These are phyloP conservation scores for Blastobotrys terrestris DNA, from an alignment of 805 yeast genomes.

Conservation along the genomic window DNA sequence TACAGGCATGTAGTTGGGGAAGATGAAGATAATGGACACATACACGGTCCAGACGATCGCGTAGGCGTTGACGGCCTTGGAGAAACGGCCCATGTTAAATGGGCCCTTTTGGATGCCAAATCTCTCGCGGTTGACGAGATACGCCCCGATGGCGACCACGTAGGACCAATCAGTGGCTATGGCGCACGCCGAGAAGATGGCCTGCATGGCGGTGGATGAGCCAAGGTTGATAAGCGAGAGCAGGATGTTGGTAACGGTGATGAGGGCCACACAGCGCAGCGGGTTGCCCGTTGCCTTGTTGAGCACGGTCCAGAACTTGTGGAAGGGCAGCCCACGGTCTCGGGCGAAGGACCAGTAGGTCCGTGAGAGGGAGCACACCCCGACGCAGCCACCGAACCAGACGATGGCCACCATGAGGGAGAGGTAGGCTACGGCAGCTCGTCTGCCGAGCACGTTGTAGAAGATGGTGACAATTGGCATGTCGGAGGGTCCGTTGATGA, in stretches of 20 bases:
- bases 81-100: constrained; percentile 8
- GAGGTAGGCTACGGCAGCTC: constrained; percentile 8
- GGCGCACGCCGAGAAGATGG: constrained; percentile 53
- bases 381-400: constrained; percentile 57
- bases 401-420: constrained; percentile 57
- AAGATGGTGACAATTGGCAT: constrained; percentile 67
- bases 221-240: constrained; percentile 59
- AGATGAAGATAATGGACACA: constrained; percentile 19
- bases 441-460: constrained; percentile 40
- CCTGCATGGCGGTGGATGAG: constrained; percentile 69
- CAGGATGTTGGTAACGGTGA: constrained; percentile 23
- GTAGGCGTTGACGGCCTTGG: constrained; percentile 13
- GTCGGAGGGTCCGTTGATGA: constrained; percentile 74
- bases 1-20: constrained; percentile 25
- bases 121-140: constrained; percentile 4
- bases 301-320: constrained; percentile 57
- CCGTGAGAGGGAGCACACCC: constrained; percentile 68
- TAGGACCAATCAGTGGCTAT: constrained; percentile 81
- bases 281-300: constrained; percentile 56
- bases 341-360: constrained; percentile 73
- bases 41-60: constrained; percentile 18
- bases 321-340: constrained; percentile 70
- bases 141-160: constrained; percentile 49
- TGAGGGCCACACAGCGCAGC: constrained; percentile 56
- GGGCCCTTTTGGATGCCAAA: constrained; percentile 12